Conservation (phyloP, 306 rosid genomes). For the Casuarina cunninghamiana region DNA sequence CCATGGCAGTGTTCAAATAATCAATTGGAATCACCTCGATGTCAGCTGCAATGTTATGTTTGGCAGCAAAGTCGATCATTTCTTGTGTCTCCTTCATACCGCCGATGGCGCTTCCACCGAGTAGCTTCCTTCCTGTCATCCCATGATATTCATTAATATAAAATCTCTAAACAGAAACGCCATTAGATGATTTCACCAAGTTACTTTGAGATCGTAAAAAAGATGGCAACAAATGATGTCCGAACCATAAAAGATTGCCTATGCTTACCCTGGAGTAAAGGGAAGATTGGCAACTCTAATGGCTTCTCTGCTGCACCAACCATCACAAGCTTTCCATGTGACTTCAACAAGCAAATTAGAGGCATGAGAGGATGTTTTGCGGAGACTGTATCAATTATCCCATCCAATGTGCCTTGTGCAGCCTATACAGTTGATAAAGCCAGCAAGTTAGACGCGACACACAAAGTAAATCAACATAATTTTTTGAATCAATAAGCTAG, state of each 20-base stretch:
- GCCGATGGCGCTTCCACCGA: too few relatives aligned
- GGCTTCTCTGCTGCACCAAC: slow-evolving; percentile 41
- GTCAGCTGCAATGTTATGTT: too few relatives aligned
- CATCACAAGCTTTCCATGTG: slow-evolving; percentile 38
- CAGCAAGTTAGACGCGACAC: neutral
- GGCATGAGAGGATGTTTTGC: slow-evolving; percentile 17
- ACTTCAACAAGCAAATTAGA: slow-evolving; percentile 13
- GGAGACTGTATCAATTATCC: neutral
- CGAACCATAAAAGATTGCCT: neutral
- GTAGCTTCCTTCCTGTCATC: neutral
- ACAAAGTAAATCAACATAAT: too few relatives aligned
- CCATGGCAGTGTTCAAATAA: too few relatives aligned
- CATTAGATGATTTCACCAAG: too few relatives aligned
- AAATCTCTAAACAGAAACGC: neutral
- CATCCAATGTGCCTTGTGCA: slow-evolving; percentile 39
- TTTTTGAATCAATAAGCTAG: too few relatives aligned
- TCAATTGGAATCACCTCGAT: too few relatives aligned
- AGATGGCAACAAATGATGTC: too few relatives aligned
- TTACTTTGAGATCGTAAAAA: neutral
- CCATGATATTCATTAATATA: neutral
- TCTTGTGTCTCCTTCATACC: too few relatives aligned
- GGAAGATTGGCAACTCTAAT: neutral
- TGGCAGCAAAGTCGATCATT: too few relatives aligned
- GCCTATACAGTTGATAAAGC: slow-evolving; percentile 22
- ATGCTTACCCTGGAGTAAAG: slow-evolving; percentile 35